Evolutionary conservation across 164 flowering plant genomes (phyloP).

Genomic region (Nymphaea colorata): DNA sequence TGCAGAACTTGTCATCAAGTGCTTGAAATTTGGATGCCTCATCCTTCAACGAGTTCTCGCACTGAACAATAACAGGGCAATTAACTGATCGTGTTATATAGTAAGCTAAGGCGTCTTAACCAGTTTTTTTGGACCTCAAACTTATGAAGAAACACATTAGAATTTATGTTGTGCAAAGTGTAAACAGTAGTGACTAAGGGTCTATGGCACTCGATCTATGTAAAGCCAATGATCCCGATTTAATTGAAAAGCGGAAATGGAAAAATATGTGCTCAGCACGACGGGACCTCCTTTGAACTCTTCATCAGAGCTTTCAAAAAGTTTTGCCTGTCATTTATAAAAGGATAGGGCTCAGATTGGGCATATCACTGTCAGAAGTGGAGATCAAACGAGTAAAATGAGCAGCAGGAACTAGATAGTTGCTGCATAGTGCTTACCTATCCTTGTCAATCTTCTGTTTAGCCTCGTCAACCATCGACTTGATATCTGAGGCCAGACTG

Average conservation of each 20-base stretch:
- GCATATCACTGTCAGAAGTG: background rate
- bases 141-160: too few species aligned
- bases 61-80: conserved; percentile 25
- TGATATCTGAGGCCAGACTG: conserved; percentile 70
- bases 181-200: background rate
- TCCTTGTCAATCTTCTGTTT: conserved; percentile 78
- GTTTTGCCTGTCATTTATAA: conserved; percentile 37
- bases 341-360: background rate
- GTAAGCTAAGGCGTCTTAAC: too few species aligned
- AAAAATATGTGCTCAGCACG: background rate
- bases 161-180: background rate
- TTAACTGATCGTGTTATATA: too few species aligned
- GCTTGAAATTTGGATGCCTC: conserved; percentile 66
- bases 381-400: background rate
- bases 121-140: too few species aligned
- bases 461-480: conserved; percentile 55
- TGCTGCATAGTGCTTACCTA: conserved; percentile 29
- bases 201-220: background rate
- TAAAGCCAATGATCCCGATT: background rate
- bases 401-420: background rate
- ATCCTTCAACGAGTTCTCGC: conserved; percentile 59
- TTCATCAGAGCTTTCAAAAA: conserved; percentile 71
- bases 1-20: conserved; percentile 52
- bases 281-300: conserved; percentile 75
- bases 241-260: background rate